Evolutionary conservation across 768 basidiomycete species (phyloP).

Genomic region (Tulasnella sp.): DNA sequence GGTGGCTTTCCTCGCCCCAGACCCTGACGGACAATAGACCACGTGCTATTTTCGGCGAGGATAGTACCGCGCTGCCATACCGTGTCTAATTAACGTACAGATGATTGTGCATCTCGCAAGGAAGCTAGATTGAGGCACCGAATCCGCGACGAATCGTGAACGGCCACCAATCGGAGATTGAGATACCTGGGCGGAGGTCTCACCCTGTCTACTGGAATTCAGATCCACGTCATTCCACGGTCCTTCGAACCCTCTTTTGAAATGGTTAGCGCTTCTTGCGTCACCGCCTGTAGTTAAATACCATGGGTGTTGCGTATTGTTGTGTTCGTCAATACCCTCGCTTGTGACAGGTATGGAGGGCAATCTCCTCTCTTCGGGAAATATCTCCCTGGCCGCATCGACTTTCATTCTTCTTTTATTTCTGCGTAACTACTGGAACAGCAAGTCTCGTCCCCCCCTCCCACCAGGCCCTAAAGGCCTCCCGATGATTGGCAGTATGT

Average conservation of each 20-base stretch:
- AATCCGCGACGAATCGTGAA: neutral
- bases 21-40: neutral
- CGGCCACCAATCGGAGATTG: neutral
- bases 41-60: neutral
- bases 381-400: neutral
- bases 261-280: too few species aligned
- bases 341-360: neutral
- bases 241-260: too few species aligned
- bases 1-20: neutral
- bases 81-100: neutral
- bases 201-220: neutral
- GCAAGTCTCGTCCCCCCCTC: neutral
- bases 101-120: neutral
- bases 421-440: neutral
- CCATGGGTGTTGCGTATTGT: neutral
- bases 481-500: neutral
- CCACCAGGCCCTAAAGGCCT: neutral
- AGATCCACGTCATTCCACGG: neutral
- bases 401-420: neutral
- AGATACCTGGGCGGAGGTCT: neutral
- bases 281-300: neutral
- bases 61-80: neutral
- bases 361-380: neutral
- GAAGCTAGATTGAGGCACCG: neutral
- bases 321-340: neutral